Evolutionary conservation across 139 green algal genomes (phyloP).

Genomic region (Volvox reticuliferus): DNA sequence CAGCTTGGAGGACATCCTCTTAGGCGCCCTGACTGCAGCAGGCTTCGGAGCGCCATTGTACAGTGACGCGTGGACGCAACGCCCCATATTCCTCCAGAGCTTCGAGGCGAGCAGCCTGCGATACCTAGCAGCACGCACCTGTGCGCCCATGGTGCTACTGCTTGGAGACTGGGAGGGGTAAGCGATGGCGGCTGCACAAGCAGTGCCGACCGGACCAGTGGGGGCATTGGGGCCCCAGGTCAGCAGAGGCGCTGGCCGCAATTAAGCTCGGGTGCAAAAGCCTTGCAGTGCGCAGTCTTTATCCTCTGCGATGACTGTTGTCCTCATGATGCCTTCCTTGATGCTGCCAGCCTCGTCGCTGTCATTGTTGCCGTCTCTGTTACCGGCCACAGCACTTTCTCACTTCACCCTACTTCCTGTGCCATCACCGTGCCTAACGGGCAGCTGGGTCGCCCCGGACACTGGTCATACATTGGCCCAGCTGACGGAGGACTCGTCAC

Average conservation of each 20-base stretch:
- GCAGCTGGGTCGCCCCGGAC: slow-evolving; percentile 40
- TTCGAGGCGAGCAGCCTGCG: slow-evolving; percentile 42
- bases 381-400: too few species aligned
- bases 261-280: too few species aligned
- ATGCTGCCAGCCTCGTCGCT: too few species aligned
- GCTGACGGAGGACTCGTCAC: slow-evolving; percentile 1
- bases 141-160: slow-evolving; percentile 36
- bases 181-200: neutral
- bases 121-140: neutral
- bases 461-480: slow-evolving; percentile 4
- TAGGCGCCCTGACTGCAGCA: neutral
- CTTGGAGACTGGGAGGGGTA: slow-evolving; percentile 42
- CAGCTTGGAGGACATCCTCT: slow-evolving; percentile 32
- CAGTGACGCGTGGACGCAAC: slow-evolving; percentile 12
- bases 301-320: too few species aligned
- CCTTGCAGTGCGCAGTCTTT: too few species aligned
- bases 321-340: too few species aligned
- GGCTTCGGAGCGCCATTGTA: neutral
- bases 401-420: too few species aligned
- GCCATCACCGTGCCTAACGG: neutral
- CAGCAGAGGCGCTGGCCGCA: too few species aligned
- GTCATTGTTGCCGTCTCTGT: too few species aligned
- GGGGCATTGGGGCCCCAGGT: too few species aligned
- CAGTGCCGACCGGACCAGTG: too few species aligned
- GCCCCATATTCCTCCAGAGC: slow-evolving; percentile 37